Base-by-base conservation (phyloP, 2,329 filamentous ascomycete genomes). In the Penicillium sp. region DNA sequence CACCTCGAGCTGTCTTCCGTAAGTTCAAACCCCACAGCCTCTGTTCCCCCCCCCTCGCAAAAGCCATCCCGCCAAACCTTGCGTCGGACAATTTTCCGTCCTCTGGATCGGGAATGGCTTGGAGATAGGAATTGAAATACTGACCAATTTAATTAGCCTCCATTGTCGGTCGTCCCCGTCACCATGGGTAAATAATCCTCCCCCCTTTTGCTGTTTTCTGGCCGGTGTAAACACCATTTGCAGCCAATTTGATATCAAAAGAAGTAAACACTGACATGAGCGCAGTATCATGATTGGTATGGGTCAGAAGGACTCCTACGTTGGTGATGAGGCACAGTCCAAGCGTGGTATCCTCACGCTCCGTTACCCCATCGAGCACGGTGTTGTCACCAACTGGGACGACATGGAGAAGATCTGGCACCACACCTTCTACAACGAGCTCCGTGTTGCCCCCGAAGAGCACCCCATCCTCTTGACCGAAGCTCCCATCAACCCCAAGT, bases 381-480 rank as follows among this genome's bases (percentile, higher is more conserved):
- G 94, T 94, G 94, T 99, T 74, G 94, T 99, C 78, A 99, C 94
- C 84, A 97, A 97, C 91, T 99, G 94, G 94, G 94, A 99, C 80
- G 94, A 97, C 81, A 97, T 97, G 94, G 94, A 97, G 86, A 97
- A 97, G 89, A 97, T 99, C 74, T 99, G 94, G 94, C 94, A 99
- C 82, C 94, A 99, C 91, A 97, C 94, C 77, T 99, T 99, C 87
- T 99, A 97, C 91, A 99, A 99, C 84, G 94, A 99, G 86, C 87
- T 99, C 77, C 93, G 94, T 93, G 94, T 99, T 67, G 94, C 94
- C 73, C 94, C 94, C 72, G 94, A 99, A 87, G 94, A 99, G 89
- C 94, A 99, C 88, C 94, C 94, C 73, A 92, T 97, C 78, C 88
- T 99, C 77, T 87, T 99, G 80, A 99, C 94, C 71, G 94, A 99